A percentile compares a stretch with the other conserved stretches of the same genome.
Evolutionary conservation across 2,329 filamentous ascomycete genomes (phyloP).

Genomic region (Fusarium sterilihyphosum): DNA sequence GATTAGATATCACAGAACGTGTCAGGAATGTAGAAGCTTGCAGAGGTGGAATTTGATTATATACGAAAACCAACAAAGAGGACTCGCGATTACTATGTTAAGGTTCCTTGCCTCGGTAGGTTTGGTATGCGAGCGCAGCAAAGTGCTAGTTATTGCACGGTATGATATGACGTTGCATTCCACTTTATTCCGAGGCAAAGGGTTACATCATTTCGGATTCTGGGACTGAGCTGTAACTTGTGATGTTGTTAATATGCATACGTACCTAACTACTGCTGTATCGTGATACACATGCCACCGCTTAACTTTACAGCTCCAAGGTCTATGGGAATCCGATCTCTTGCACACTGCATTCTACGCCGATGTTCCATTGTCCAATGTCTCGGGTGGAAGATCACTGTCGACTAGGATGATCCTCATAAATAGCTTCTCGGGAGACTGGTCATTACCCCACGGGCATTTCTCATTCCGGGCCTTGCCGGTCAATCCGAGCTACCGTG

Average conservation of each 20-base stretch:
- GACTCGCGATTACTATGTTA: neutral
- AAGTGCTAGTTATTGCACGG: neutral
- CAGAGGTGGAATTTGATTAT: neutral
- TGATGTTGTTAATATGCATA: neutral
- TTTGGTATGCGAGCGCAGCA: slow-evolving; percentile 6
- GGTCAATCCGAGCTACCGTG: neutral
- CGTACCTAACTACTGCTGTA: neutral
- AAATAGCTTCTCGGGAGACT: neutral
- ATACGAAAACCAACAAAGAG: neutral
- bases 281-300: neutral
- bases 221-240: neutral
- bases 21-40: slow-evolving; percentile 18
- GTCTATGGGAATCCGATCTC: neutral
- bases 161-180: slow-evolving; percentile 24
- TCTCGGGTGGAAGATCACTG: neutral
- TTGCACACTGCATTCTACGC: neutral
- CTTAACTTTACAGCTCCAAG: neutral
- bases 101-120: neutral
- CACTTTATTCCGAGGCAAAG: slow-evolving; percentile 5
- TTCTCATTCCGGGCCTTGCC: slow-evolving; percentile 2
- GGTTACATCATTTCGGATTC: neutral
- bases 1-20: slow-evolving; percentile 7
- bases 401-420: slow-evolving; percentile 1
- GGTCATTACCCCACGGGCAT: neutral
- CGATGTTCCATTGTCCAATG: neutral